Evolutionary conservation across 495 filamentous ascomycete genomes (phyloP), one percentile per base, ranked within the genome.

Genomic region (Amniculicola lignicola): DNA sequence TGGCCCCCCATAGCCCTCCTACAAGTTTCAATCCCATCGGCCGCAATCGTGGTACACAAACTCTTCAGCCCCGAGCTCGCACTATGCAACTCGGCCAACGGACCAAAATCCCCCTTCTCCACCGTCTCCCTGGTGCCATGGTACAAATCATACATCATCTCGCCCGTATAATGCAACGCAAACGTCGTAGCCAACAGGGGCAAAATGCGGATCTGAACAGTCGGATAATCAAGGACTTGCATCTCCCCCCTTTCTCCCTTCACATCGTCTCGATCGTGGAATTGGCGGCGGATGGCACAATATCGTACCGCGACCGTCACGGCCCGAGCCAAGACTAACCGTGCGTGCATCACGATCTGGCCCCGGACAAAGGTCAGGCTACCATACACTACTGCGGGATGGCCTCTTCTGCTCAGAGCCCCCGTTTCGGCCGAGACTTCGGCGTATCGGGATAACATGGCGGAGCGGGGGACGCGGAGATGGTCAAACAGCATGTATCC

Each of bases 401-500:
- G 67, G 4, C 61, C 69, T 11, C 67, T 69, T 40, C 72, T 71
- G n/a, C 60, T 67, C 54, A 76, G 73, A 2, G 42, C 33, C 10
- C 74, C 71, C 4, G 73, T 77, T 5, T 71, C 55, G 0, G 68
- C 72, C 21, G 76, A 66, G 39, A 78, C 67, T 4, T 63, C 65
- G 0, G 70, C 70, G 60, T 77, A 77, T n/a, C 73, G 60, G 6
- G 69, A 69, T 12, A 79, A 55, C 64, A 79, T 70, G 14, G 72
- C 72, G 6, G 71, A 71, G 45, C 76, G 71, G n/a, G 75, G 75
- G 18, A 79, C 70, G 51, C 74, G 63, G 54, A 67, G 70, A 27
- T 74, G 55, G 42, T 77, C 58, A 59, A 79, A 78, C 5, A 77
- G 70, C 72, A 76, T 75, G 52, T 78, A 79, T 0, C 70, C 76